phyloP scores from a whole-genome alignment of 2,329 filamentous ascomycete species.

The Magnaporthiopsis incrustans region DNA sequence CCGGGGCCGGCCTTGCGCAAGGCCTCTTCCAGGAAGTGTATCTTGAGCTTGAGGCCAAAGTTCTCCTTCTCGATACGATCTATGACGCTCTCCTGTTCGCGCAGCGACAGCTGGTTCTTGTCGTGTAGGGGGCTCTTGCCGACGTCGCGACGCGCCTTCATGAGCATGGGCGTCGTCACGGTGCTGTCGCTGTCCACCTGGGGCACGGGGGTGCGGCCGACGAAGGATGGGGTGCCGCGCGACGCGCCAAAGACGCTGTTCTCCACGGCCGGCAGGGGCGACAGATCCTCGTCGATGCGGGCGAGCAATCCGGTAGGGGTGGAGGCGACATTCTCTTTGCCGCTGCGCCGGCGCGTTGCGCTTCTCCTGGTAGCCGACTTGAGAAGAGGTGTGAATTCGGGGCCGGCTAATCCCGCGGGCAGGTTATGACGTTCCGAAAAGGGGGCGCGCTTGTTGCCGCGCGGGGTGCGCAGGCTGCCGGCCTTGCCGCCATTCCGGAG shows the following conservation, averaged over 20 bases:
- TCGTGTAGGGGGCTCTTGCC: slow-evolving; percentile 67
- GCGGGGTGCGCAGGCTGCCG: slow-evolving; percentile 64
- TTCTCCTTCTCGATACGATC: slow-evolving; percentile 98
- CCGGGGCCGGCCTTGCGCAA: slow-evolving; percentile 80
- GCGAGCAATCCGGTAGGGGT: slow-evolving; percentile 60
- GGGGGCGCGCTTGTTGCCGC: slow-evolving; percentile 52
- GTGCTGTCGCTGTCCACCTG: slow-evolving; percentile 71
- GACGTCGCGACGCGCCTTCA: slow-evolving; percentile 49
- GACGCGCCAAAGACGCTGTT: slow-evolving; percentile 63
- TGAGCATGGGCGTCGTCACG: slow-evolving; percentile 72
- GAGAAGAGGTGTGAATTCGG: slow-evolving; percentile 90
- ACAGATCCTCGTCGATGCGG: slow-evolving; percentile 63
- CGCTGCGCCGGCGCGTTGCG: slow-evolving; percentile 48
- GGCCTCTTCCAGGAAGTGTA: slow-evolving; percentile 91
- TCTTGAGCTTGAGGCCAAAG: slow-evolving; percentile 92
- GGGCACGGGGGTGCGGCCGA: slow-evolving; percentile 67
- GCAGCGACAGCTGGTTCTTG: slow-evolving; percentile 82
- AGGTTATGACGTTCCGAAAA: slow-evolving; percentile 67
- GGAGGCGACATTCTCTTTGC: slow-evolving; percentile 53
- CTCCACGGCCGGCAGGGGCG: slow-evolving; percentile 64
- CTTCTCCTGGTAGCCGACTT: slow-evolving; percentile 70
- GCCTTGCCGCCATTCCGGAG: slow-evolving; percentile 55
- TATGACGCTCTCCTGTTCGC: slow-evolving; percentile 92
- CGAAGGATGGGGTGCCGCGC: slow-evolving; percentile 52
- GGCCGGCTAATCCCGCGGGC: slow-evolving; percentile 53